Percentiles rank a stretch among this genome's conserved stretches.
phyloP scores from a whole-genome alignment of 2,329 filamentous ascomycete genomes.

The Aplosporella prunicola region DNA sequence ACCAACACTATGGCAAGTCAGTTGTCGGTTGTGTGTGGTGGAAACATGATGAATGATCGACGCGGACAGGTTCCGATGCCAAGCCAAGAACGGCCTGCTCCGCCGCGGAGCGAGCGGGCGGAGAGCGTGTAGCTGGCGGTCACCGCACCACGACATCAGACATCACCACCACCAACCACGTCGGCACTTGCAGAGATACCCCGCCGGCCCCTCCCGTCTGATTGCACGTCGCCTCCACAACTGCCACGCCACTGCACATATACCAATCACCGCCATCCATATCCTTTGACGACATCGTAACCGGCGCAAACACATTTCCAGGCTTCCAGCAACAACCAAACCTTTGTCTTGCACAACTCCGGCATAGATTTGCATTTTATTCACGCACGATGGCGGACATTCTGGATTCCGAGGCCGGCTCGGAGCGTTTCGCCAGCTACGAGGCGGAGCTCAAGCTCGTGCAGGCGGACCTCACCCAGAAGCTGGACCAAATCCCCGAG shows the following conservation, averaged over 20 bases:
- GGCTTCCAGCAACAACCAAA: no score
- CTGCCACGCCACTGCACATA: background rate
- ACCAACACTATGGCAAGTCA: no score
- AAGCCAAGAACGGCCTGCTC: no score
- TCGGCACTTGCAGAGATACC: slow-evolving; percentile 2
- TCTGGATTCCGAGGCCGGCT: slow-evolving; percentile 85
- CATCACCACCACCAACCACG: background rate
- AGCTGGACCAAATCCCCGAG: slow-evolving; percentile 88
- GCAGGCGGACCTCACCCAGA: slow-evolving; percentile 86
- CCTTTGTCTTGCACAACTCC: background rate
- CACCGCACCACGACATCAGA: background rate
- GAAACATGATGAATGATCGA: no score
- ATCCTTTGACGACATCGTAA: no score
- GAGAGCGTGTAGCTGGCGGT: background rate
- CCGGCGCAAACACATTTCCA: no score
- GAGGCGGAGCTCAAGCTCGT: slow-evolving; percentile 94
- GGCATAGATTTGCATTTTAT: background rate
- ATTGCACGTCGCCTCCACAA: background rate
- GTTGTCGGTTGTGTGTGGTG: no score
- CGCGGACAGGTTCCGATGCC: no score
- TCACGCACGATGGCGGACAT: slow-evolving; percentile 65
- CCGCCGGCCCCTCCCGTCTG: background rate
- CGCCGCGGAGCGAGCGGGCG: no score
- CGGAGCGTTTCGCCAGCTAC: slow-evolving; percentile 94
- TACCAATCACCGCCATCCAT: slow-evolving; percentile 1